Percentiles rank a stretch among this genome's conserved stretches.
These are phyloP conservation scores for Phytopythium montanum DNA, from an alignment of 352 stramenopile species.

Conservation along the genomic window DNA sequence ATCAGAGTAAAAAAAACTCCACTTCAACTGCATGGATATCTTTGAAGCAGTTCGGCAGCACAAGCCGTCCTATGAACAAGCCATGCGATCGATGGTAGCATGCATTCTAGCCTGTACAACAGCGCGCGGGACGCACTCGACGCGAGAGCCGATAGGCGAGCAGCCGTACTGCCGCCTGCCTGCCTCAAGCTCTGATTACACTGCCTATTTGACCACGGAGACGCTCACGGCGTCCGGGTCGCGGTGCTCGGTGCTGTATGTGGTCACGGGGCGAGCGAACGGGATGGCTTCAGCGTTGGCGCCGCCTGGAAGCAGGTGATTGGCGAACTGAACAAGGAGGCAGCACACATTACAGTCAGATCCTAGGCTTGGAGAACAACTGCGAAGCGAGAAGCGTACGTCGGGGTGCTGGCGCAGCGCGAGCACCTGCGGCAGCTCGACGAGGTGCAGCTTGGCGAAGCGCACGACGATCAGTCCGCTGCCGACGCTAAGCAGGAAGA, in stretches of 20 bases:
- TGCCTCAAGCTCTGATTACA: neutral
- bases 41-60: neutral
- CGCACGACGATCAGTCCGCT: slow-evolving; percentile 64
- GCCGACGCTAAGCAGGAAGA: slow-evolving; percentile 55
- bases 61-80: no score
- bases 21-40: neutral
- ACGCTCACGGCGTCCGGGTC: slow-evolving; percentile 11
- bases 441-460: slow-evolving; percentile 65
- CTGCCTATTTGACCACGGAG: slow-evolving; percentile 15
- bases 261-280: slow-evolving; percentile 49
- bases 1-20: neutral
- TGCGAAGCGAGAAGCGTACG: slow-evolving; percentile 21
- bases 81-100: neutral
- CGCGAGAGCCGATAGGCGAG: neutral
- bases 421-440: slow-evolving; percentile 71
- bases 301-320: slow-evolving; percentile 22
- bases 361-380: neutral
- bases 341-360: neutral
- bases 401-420: slow-evolving; percentile 58
- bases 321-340: slow-evolving; percentile 39
- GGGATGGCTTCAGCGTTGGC: slow-evolving; percentile 39
- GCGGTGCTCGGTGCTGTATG: slow-evolving; percentile 29
- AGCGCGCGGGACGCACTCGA: neutral
- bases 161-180: neutral
- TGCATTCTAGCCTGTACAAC: neutral